These are phyloP conservation scores for Mortierella sp. DNA, from an alignment of 371 early-diverging fungal species.

Conservation along the genomic window DNA sequence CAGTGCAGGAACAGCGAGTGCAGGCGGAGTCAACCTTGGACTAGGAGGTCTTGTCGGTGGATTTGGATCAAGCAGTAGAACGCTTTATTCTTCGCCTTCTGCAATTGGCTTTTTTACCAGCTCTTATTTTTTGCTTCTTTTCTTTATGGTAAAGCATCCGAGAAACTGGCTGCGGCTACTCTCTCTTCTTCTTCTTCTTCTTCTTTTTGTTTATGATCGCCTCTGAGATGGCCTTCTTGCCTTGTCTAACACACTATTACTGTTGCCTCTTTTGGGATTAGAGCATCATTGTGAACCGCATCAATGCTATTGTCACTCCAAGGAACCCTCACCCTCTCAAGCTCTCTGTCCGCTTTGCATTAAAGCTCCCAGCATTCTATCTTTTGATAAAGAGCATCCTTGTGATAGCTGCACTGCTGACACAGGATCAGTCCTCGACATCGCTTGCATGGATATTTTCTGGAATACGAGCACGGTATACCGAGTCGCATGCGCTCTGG, in stretches of 20 bases:
- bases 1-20: slow-evolving; percentile 5
- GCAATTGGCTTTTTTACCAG: slow-evolving; percentile 49
- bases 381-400: slow-evolving; percentile 44
- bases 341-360: slow-evolving; percentile 47
- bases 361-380: slow-evolving; percentile 49
- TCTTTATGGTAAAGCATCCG: slow-evolving; percentile 43
- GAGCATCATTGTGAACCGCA: slow-evolving; percentile 52
- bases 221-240: not conserved
- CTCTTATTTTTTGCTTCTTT: slow-evolving; percentile 44
- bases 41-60: no score
- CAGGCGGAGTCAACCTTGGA: not conserved
- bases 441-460: slow-evolving; percentile 24
- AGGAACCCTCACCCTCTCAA: slow-evolving; percentile 49
- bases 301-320: slow-evolving; percentile 55
- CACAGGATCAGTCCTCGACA: slow-evolving; percentile 12
- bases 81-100: slow-evolving; percentile 29
- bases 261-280: not conserved
- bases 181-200: not conserved
- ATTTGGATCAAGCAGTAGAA: not conserved
- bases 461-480: slow-evolving; percentile 19
- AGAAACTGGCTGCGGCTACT: not conserved
- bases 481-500: slow-evolving; percentile 48
- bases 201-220: not conserved
- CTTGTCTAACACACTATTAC: not conserved
- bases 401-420: slow-evolving; percentile 34